Evolutionary conservation across 2,329 filamentous ascomycete genomes (phyloP).

Genomic region (Chaetomium olivaceum): DNA sequence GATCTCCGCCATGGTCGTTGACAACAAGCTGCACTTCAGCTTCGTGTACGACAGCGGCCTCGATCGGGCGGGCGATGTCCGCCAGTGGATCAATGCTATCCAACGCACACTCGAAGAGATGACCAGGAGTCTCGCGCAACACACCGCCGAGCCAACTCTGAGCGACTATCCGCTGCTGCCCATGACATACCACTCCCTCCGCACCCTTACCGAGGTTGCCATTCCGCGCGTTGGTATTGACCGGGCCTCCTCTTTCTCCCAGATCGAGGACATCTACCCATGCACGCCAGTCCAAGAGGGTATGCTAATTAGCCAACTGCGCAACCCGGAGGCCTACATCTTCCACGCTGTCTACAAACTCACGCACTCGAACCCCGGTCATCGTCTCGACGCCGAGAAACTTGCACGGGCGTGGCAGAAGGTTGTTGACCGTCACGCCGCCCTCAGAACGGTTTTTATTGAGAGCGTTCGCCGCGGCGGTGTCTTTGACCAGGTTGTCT

Average conservation of each 20-base stretch:
- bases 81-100: constrained; percentile 27
- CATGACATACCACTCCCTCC: constrained; percentile 29
- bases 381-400: constrained; percentile 7
- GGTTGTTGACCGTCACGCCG: constrained; percentile 30
- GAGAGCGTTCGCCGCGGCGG: constrained; percentile 29
- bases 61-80: constrained; percentile 15
- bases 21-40: constrained; percentile 30
- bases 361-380: neutral
- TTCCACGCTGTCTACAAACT: constrained; percentile 31
- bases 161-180: constrained; percentile 33
- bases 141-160: constrained; percentile 29
- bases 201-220: constrained; percentile 19
- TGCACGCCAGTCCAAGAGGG: constrained; percentile 34
- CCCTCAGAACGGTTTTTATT: constrained; percentile 31
- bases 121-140: constrained; percentile 19
- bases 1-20: constrained; percentile 29
- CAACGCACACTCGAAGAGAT: constrained; percentile 26
- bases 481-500: constrained; percentile 31
- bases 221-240: constrained; percentile 29
- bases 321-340: constrained; percentile 28
- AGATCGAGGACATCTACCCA: constrained; percentile 32
- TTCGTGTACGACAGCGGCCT: constrained; percentile 30
- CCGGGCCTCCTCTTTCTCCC: neutral
- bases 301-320: constrained; percentile 33
- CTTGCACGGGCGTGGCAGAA: constrained; percentile 28